These are phyloP conservation scores for Tieghemostelium lacteum DNA, from an alignment of 78 protist species.

Conservation along the genomic window DNA sequence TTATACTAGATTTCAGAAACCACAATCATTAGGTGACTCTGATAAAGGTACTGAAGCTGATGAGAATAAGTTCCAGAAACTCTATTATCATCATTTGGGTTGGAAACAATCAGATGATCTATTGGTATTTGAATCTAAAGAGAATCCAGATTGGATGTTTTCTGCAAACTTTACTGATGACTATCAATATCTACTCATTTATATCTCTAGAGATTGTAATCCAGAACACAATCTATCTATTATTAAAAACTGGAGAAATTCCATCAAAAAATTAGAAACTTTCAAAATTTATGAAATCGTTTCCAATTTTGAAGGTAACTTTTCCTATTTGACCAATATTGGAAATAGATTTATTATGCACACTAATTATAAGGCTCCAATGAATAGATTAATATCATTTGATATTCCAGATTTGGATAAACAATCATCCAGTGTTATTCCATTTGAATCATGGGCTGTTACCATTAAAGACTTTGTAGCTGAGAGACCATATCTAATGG, in stretches of 20 bases:
- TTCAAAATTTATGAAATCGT: constrained; percentile 10
- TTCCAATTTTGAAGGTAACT: constrained; percentile 79
- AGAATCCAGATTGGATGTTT: constrained; percentile 50
- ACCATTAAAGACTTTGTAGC: constrained; percentile 67
- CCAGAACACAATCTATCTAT: constrained; percentile 68
- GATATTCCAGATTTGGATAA: constrained; percentile 31
- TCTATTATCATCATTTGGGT: constrained; percentile 90
- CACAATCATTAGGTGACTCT: not conserved
- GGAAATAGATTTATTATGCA: constrained; percentile 76
- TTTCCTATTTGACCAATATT: constrained; percentile 85
- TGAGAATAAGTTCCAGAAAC: constrained; percentile 26
- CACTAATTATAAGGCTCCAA: constrained; percentile 88
- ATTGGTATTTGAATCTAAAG: constrained; percentile 57
- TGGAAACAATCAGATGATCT: constrained; percentile 73
- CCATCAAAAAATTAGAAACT: not conserved
- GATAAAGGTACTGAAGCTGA: constrained; percentile 79
- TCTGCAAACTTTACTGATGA: constrained; percentile 65
- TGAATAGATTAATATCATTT: constrained; percentile 65
- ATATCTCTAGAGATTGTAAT: constrained; percentile 49
- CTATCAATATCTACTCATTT: constrained; percentile 52
- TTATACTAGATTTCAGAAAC: constrained; percentile 68
- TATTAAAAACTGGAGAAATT: not conserved
- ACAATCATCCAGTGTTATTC: not conserved
- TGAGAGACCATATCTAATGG: constrained; percentile 52
- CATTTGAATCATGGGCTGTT: not conserved